Evolutionary conservation across 352 stramenopile genomes (phyloP).

Genomic region (Globisporangium radiosum): DNA sequence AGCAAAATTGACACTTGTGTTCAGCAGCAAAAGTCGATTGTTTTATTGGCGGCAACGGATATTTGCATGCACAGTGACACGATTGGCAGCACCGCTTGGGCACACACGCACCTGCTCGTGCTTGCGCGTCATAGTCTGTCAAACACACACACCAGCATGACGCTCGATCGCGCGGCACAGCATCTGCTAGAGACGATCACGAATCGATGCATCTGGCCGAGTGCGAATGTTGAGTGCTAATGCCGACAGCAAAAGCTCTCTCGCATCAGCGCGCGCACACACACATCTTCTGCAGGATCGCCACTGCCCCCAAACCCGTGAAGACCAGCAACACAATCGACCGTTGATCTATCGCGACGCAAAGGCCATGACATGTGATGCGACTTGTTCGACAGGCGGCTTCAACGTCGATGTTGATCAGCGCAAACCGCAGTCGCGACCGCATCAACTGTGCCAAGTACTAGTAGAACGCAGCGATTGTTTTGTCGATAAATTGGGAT

Average conservation of each 20-base stretch:
- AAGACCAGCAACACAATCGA: too few relatives aligned
- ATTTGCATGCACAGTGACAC: neutral
- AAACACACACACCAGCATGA: neutral
- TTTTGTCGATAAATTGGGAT: too few relatives aligned
- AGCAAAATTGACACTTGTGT: neutral
- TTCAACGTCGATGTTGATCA: neutral
- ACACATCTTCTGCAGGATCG: neutral
- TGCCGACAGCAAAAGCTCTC: neutral
- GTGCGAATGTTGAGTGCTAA: neutral
- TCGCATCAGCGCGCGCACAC: too few relatives aligned
- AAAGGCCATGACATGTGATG: too few relatives aligned
- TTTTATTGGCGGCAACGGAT: neutral
- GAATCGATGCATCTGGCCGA: neutral
- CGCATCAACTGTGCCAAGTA: too few relatives aligned
- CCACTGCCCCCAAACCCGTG: neutral
- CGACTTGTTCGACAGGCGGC: too few relatives aligned
- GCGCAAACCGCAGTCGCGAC: neutral
- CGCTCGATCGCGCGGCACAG: neutral
- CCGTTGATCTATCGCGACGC: too few relatives aligned
- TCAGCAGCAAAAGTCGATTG: neutral
- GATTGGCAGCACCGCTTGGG: too few relatives aligned
- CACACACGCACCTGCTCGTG: too few relatives aligned
- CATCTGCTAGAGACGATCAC: neutral
- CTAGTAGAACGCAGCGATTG: too few relatives aligned
- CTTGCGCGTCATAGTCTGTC: neutral